Base-by-base conservation (phyloP, 1,284 basidiomycete species). In the Athelia sp. region DNA sequence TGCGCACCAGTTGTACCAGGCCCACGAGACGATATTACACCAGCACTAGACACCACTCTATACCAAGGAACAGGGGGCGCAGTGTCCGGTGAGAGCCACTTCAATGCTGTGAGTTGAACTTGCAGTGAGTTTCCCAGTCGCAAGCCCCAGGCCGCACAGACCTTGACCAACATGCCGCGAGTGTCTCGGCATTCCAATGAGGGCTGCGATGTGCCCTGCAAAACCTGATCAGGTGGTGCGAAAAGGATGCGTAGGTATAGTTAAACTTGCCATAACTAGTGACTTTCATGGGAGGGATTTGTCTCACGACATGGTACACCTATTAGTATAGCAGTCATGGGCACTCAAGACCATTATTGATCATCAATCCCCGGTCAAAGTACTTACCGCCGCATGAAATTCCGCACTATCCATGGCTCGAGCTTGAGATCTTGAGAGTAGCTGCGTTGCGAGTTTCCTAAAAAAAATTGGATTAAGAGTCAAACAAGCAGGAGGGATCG, bases 151-250 rank as follows among this genome's bases (percentile, higher is more conserved):
- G n/a, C n/a, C n/a, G n/a, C 10, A 57, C 73, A 51, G 54, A 89
- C 91, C 84, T 79, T 92, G 88, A 1, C 91, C 91, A 32, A 93
- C 90, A 59, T 91, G 90, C 52, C 90, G 74, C 1, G 91, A 82
- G 68, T 93, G 82, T 18, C 73, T 76, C 0, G 90, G 91, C 80
- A 89, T 90, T 15, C 89, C 89, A 40, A 91, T 78, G 17, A 93
- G 70, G 59, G 86, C 91, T 9, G 91, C 90, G 46, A 93, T 80
- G 61, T 93, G 89, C 0, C 90, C 90, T 87, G 31, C 29, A 14
- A 15, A 43, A 18, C 24, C 22, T 31, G 26, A 52, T 48, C 40
- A 34, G 18, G 32, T 18, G 2, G 26, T 45, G n/a, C 10, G 15
- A 47, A 18, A 18, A 21, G 11, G 10, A 47, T 29, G 24, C 40